A percentile compares a stretch with the other conserved stretches of the same genome.
Evolutionary conservation across 2,329 filamentous ascomycete species (phyloP).

Genomic region (Keithomyces neogunnii): DNA sequence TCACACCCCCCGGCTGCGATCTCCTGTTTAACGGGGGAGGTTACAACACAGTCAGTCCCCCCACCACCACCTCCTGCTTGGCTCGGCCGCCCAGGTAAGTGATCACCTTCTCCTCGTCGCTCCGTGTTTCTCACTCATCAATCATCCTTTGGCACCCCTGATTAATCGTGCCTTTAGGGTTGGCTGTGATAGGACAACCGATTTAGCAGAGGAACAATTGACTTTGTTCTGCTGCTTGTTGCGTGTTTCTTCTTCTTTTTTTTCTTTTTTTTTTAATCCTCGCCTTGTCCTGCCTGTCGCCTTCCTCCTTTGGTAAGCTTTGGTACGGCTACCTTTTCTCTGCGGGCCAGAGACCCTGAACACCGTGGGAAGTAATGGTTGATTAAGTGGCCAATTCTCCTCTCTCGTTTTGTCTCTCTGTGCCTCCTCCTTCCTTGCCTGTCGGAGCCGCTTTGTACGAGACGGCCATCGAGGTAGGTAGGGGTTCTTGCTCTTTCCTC

Average conservation of each 20-base stretch:
- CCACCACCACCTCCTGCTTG: not conserved
- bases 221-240: not conserved
- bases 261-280: not conserved
- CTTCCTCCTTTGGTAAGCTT: not conserved
- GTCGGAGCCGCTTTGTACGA: not conserved
- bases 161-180: not conserved
- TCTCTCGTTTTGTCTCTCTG: not conserved
- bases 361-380: slow-evolving; percentile 2
- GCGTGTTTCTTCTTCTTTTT: not conserved
- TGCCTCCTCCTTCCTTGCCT: not conserved
- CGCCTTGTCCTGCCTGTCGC: not conserved
- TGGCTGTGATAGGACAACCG: not conserved
- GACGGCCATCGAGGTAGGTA: not conserved
- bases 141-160: not conserved
- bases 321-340: slow-evolving; percentile 2
- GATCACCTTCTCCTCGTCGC: not conserved
- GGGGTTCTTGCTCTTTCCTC: not conserved
- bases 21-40: not conserved
- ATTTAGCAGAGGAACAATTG: not conserved
- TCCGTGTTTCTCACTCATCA: not conserved
- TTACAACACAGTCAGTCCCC: no score
- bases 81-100: not conserved
- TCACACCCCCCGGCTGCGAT: no score
- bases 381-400: not conserved
- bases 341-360: slow-evolving; percentile 7